A percentile compares a stretch with the other conserved stretches of the same genome.
phyloP scores from a whole-genome alignment of 2,329 filamentous ascomycete species.

The Aspergillus viridinutans region DNA sequence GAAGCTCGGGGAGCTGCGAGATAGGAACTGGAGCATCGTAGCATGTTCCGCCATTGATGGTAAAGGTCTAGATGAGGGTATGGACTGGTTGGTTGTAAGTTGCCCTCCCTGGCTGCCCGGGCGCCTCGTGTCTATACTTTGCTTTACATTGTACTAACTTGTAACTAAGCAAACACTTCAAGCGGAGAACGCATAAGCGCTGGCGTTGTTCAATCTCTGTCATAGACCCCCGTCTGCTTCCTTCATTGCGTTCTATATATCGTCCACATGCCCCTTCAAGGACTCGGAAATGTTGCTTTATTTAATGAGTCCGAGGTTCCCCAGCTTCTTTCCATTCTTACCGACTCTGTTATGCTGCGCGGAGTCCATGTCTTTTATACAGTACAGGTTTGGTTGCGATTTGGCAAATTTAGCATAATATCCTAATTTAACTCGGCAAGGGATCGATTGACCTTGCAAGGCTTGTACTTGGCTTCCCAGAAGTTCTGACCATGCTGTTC shows the following conservation, averaged over 20 bases:
- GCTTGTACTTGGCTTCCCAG: background rate
- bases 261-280: constrained; percentile 10
- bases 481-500: background rate
- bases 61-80: constrained; percentile 89
- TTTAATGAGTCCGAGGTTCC: constrained; percentile 18
- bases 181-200: constrained; percentile 39
- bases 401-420: constrained; percentile 28
- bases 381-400: constrained; percentile 25
- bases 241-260: constrained; percentile 20
- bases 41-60: constrained; percentile 96
- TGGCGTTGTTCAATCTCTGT: constrained; percentile 24
- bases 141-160: constrained; percentile 9
- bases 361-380: constrained; percentile 34
- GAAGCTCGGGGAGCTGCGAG: constrained; percentile 82
- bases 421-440: constrained; percentile 25
- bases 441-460: constrained; percentile 1
- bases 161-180: constrained; percentile 40
- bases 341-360: constrained; percentile 15
- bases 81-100: constrained; percentile 95
- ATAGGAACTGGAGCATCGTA: constrained; percentile 99
- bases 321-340: constrained; percentile 19
- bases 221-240: constrained; percentile 26
- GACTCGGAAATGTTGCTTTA: constrained; percentile 6
- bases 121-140: background rate
- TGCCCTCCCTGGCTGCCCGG: background rate